These are phyloP conservation scores for Dryadomyces quercus-mongolicae DNA, from an alignment of 2,329 filamentous ascomycete genomes.

Conservation along the genomic window DNA sequence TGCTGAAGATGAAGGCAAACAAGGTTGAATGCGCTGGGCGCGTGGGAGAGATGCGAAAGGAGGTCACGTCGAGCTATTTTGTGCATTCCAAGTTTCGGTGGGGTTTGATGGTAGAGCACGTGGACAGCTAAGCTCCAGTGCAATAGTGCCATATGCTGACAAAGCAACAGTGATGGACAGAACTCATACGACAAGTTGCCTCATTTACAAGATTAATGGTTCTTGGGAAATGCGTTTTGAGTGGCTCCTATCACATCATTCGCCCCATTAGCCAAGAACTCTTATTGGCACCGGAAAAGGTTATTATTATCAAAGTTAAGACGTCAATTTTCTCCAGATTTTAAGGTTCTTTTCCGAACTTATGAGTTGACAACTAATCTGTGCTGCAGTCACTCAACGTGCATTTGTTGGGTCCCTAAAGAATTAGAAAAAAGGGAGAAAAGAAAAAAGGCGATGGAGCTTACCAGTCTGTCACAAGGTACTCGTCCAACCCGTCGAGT, in stretches of 20 bases:
- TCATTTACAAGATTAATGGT: too few species aligned
- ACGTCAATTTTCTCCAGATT: background rate
- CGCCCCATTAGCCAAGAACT: too few species aligned
- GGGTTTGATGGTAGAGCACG: background rate
- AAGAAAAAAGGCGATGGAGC: too few species aligned
- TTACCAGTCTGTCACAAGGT: slow-evolving; percentile 57
- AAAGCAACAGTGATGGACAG: background rate
- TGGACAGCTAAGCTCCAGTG: background rate
- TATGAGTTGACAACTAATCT: too few species aligned
- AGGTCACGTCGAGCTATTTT: background rate
- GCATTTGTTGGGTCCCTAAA: background rate
- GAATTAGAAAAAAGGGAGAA: background rate
- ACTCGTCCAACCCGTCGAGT: slow-evolving; percentile 57
- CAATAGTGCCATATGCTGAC: background rate
- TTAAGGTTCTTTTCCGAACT: too few species aligned
- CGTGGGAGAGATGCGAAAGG: background rate
- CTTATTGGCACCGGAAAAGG: too few species aligned
- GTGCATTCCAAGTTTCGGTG: background rate
- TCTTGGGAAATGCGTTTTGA: too few species aligned
- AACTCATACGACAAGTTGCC: background rate
- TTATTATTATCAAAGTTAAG: background rate
- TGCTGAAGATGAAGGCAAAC: too few species aligned
- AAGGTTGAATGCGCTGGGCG: background rate
- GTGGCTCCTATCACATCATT: too few species aligned
- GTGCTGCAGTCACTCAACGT: background rate